phyloP scores from a whole-genome alignment of 108 stramenopile species.

The Nitzschia palea region DNA sequence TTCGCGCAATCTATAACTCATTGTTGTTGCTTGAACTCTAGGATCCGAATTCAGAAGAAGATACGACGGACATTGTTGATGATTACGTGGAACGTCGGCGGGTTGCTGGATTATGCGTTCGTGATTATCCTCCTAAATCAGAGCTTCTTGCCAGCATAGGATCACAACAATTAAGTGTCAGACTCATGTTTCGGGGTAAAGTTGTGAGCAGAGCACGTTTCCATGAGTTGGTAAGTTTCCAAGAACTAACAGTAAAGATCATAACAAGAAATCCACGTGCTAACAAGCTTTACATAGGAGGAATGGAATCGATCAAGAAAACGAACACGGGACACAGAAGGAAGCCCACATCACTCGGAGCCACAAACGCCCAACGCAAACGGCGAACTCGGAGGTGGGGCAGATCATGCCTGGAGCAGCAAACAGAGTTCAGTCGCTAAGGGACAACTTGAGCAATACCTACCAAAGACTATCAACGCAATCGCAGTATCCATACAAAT shows the following conservation, averaged over 20 bases:
- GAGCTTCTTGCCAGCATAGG: neutral
- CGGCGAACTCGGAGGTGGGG: neutral
- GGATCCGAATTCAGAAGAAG: too few relatives aligned
- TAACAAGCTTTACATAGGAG: neutral
- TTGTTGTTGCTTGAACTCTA: too few relatives aligned
- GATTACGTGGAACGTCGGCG: too few relatives aligned
- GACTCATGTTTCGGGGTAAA: neutral
- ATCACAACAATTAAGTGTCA: neutral
- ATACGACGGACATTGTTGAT: too few relatives aligned
- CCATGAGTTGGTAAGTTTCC: neutral
- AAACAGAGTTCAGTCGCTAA: neutral
- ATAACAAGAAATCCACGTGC: too few relatives aligned
- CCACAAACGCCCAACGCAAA: neutral
- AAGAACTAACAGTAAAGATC: too few relatives aligned
- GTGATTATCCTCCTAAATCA: slow-evolving; percentile 1
- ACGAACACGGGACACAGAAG: neutral
- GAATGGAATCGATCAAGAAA: neutral
- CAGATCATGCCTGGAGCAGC: neutral
- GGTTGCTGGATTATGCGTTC: neutral
- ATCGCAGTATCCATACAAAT: neutral
- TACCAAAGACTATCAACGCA: neutral
- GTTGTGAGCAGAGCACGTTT: neutral
- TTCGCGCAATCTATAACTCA: too few relatives aligned
- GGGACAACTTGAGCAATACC: neutral
- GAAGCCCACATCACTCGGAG: neutral